Evolutionary conservation across 768 basidiomycete species (phyloP).

Genomic region (Mycena crocata): DNA sequence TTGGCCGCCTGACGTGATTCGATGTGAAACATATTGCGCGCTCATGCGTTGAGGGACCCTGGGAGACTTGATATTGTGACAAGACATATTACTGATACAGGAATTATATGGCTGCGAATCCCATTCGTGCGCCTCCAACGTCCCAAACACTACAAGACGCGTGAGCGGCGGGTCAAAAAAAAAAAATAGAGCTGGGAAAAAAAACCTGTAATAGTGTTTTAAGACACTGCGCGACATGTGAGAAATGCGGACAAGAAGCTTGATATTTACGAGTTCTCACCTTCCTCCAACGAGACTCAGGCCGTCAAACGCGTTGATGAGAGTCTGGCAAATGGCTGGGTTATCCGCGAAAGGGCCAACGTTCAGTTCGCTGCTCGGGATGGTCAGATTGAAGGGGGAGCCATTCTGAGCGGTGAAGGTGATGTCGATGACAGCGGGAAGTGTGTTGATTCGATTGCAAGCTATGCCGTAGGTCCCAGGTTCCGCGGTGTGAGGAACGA

Average conservation of each 20-base stretch:
- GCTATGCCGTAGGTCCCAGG: constrained; percentile 68
- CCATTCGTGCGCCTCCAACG: constrained; percentile 59
- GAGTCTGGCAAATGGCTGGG: constrained; percentile 62
- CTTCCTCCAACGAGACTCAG: constrained; percentile 63
- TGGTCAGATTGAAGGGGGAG: constrained; percentile 63
- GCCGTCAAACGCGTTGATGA: constrained; percentile 69
- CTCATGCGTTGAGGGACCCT: neutral
- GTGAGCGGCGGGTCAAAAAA: constrained; percentile 10
- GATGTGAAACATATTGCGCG: neutral
- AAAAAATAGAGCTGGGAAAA: neutral
- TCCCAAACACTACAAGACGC: constrained; percentile 59
- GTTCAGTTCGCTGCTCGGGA: constrained; percentile 67
- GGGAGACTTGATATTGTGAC: neutral
- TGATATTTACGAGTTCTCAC: neutral
- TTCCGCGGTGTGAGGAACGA: constrained; percentile 62
- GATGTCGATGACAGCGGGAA: constrained; percentile 65
- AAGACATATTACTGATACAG: neutral
- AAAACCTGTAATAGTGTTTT: constrained; percentile 63
- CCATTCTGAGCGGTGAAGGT: constrained; percentile 64
- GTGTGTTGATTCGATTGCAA: constrained; percentile 56
- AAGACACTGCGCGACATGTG: constrained; percentile 47
- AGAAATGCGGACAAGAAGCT: neutral
- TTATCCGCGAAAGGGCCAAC: constrained; percentile 68
- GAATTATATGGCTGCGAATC: constrained; percentile 56
- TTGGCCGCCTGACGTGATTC: neutral